These are phyloP conservation scores for Rhodamnia argentea DNA, from an alignment of 345 rosid genomes.

Conservation along the genomic window DNA sequence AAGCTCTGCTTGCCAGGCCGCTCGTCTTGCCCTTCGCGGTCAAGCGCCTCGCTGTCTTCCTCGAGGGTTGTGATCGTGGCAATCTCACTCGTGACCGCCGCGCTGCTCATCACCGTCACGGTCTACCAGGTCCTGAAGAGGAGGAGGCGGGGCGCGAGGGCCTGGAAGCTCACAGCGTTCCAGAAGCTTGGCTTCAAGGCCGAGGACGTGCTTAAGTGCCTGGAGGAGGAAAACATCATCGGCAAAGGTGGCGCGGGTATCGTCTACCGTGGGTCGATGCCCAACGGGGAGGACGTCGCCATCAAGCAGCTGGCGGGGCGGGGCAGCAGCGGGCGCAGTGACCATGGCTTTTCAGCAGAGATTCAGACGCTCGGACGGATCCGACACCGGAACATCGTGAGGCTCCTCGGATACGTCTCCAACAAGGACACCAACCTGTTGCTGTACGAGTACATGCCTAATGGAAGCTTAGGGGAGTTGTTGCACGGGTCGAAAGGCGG, in stretches of 20 bases:
- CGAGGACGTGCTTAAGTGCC: conserved; percentile 68
- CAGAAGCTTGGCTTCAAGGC: conserved; percentile 69
- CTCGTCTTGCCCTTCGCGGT: conserved; percentile 25
- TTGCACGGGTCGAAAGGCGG: conserved; percentile 85
- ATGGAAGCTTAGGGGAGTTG: conserved; percentile 86
- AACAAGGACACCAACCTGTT: conserved; percentile 81
- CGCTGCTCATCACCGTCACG: conserved; percentile 32
- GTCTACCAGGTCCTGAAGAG: conserved; percentile 36
- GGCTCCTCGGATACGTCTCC: conserved; percentile 67
- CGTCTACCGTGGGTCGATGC: conserved; percentile 84
- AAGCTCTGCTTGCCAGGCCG: conserved; percentile 43
- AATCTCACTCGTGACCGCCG: conserved; percentile 23
- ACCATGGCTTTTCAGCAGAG: conserved; percentile 90
- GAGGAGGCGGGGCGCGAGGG: conserved; percentile 27
- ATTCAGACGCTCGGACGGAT: conserved; percentile 79
- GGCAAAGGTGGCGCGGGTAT: conserved; percentile 95
- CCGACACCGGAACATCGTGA: conserved; percentile 77
- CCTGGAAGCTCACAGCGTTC: conserved; percentile 85
- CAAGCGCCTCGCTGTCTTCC: conserved; percentile 19
- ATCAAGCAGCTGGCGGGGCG: conserved; percentile 65
- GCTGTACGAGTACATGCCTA: conserved; percentile 78
- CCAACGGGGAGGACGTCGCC: conserved; percentile 55
- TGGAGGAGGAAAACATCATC: conserved; percentile 81
- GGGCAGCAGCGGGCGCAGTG: conserved; percentile 44
- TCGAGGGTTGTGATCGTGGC: conserved; percentile 33